These are phyloP conservation scores for Populus alba DNA, from an alignment of 345 rosid species.

Conservation along the genomic window DNA sequence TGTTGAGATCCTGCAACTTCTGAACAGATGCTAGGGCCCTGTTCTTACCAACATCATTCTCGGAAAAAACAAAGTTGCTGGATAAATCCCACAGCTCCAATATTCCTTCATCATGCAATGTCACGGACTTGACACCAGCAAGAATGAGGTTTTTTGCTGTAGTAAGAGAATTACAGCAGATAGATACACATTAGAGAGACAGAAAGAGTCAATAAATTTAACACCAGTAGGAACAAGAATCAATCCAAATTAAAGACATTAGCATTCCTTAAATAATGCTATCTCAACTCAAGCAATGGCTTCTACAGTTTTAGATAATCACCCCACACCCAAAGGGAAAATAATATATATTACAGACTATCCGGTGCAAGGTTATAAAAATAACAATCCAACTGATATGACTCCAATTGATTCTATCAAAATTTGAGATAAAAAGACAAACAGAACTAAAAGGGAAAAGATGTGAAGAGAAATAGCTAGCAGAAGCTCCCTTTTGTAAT, in stretches of 20 bases:
- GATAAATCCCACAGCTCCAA: slow-evolving; percentile 95
- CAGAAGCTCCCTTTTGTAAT: background rate
- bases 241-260: background rate
- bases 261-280: background rate
- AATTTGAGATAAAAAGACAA: background rate
- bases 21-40: slow-evolving; percentile 92
- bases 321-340: background rate
- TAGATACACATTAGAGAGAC: background rate
- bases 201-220: background rate
- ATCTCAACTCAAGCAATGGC: background rate
- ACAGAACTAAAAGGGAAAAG: background rate
- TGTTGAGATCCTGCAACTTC: slow-evolving; percentile 95
- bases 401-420: background rate
- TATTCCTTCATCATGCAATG: slow-evolving; percentile 79
- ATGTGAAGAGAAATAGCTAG: background rate
- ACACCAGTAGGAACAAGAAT: background rate
- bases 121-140: slow-evolving; percentile 97
- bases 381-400: background rate
- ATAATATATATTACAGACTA: background rate
- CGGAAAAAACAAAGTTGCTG: slow-evolving; percentile 76
- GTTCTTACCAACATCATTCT: slow-evolving; percentile 85
- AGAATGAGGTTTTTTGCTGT: slow-evolving; percentile 96
- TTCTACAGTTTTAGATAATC: background rate
- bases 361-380: background rate
- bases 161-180: background rate